A percentile compares a stretch with the other conserved stretches of the same genome.
Conservation (phyloP, 768 basidiomycete genomes). For the Suillus discolor region DNA sequence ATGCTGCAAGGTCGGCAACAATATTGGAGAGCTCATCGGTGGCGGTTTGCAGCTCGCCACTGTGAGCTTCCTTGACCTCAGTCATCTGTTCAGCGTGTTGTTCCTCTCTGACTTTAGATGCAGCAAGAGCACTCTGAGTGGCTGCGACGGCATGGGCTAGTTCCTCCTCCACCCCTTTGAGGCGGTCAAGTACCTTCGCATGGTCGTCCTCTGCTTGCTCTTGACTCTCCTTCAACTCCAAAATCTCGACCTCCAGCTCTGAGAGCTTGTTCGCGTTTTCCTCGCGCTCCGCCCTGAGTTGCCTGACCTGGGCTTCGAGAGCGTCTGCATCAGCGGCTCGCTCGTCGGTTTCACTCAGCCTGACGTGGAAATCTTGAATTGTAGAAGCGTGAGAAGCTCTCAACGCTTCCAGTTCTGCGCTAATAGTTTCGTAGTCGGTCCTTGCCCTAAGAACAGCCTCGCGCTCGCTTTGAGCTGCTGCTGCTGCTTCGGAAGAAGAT, state of each 20-base stretch:
- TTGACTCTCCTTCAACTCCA: constrained; percentile 73
- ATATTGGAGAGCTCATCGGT: constrained; percentile 47
- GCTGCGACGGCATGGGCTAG: constrained; percentile 50
- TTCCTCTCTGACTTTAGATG: constrained; percentile 48
- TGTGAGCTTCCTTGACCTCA: constrained; percentile 45
- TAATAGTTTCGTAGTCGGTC: constrained; percentile 57
- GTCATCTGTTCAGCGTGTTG: constrained; percentile 44
- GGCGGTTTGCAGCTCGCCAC: constrained; percentile 46
- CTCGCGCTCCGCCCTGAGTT: constrained; percentile 66
- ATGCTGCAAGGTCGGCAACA: constrained; percentile 43
- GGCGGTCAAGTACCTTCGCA: constrained; percentile 42
- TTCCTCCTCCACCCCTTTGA: constrained; percentile 57
- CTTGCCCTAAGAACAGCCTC: constrained; percentile 67
- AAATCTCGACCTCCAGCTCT: constrained; percentile 79
- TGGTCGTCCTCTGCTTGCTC: constrained; percentile 67
- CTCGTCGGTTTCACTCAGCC: constrained; percentile 48
- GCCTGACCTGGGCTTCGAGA: constrained; percentile 51
- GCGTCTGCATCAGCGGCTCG: constrained; percentile 44
- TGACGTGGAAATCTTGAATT: constrained; percentile 47
- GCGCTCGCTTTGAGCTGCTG: constrained; percentile 60
- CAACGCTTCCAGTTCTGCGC: constrained; percentile 53
- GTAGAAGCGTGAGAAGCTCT: constrained; percentile 52
- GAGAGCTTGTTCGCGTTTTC: constrained; percentile 72
- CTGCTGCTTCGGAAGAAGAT: constrained; percentile 43
- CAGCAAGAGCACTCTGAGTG: constrained; percentile 49